Evolutionary conservation across 768 basidiomycete genomes (phyloP).

Genomic region (Symmetrospora coprosmae): DNA sequence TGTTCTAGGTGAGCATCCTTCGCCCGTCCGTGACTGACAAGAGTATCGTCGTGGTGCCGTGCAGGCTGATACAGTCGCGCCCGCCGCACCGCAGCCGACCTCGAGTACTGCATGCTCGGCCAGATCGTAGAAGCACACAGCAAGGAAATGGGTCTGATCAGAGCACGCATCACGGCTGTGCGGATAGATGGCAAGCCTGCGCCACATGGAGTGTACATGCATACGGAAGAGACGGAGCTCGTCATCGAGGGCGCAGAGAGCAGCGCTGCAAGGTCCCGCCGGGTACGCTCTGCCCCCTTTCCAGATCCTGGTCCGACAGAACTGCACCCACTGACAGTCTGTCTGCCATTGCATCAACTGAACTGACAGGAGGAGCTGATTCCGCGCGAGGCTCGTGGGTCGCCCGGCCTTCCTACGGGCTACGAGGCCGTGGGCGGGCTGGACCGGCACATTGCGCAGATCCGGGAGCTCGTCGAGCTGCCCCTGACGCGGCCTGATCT

Average conservation of each 20-base stretch:
- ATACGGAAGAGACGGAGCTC: neutral
- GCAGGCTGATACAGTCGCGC: too few relatives aligned
- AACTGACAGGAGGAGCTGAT: neutral
- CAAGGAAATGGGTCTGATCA: too few relatives aligned
- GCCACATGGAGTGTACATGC: neutral
- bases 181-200: neutral
- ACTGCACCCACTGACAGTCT: neutral
- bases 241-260: neutral
- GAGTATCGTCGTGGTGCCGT: too few relatives aligned
- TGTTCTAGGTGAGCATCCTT: too few relatives aligned
- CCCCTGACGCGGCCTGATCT: slow-evolving; percentile 69
- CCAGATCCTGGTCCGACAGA: too few relatives aligned
- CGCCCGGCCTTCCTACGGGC: slow-evolving; percentile 18
- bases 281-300: too few relatives aligned
- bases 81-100: slow-evolving; percentile 8
- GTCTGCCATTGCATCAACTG: neutral
- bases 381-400: neutral
- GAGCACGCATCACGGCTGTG: too few relatives aligned
- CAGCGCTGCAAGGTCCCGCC: too few relatives aligned
- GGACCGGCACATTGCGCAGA: slow-evolving; percentile 67
- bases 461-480: slow-evolving; percentile 71
- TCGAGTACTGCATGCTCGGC: neutral
- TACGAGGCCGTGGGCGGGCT: slow-evolving; percentile 57
- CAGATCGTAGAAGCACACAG: slow-evolving; percentile 7
- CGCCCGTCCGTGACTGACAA: too few relatives aligned